phyloP scores from a whole-genome alignment of 306 rosid species.

The Senna tora region DNA sequence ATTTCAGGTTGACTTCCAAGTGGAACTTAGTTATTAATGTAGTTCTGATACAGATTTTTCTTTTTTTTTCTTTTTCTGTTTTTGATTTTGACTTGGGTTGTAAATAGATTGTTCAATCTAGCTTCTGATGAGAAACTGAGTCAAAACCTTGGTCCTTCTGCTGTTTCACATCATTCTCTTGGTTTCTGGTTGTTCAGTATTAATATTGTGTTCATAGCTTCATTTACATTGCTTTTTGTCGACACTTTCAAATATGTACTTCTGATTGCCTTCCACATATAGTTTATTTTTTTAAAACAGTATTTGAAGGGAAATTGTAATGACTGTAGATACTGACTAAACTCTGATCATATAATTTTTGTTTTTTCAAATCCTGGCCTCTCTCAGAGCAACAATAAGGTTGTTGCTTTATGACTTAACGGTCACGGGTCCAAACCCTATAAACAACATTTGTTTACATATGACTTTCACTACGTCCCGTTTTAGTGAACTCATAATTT shows the following conservation, averaged over 20 bases:
- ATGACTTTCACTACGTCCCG: no score
- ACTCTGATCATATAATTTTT: no score
- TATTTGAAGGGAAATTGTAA: background rate
- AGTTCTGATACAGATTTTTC: slow-evolving; percentile 45
- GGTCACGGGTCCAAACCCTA: no score
- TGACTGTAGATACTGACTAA: background rate
- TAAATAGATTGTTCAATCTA: slow-evolving; percentile 67
- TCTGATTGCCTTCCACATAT: background rate
- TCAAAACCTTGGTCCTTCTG: slow-evolving; percentile 30
- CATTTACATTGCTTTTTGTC: slow-evolving; percentile 3
- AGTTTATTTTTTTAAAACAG: slow-evolving; percentile 4
- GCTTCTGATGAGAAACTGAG: slow-evolving; percentile 47
- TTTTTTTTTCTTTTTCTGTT: background rate
- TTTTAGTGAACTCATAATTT: no score
- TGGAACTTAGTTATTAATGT: slow-evolving; percentile 41
- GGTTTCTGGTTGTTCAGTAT: background rate
- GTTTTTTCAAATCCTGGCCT: no score
- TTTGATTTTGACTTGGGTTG: slow-evolving; percentile 57
- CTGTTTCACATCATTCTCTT: background rate
- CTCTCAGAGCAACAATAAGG: no score
- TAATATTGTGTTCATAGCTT: slow-evolving; percentile 25
- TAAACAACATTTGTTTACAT: no score
- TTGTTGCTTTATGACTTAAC: no score
- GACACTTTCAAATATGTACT: background rate
- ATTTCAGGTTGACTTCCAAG: slow-evolving; percentile 39